Conservation (phyloP, 805 yeast genomes). For the Hanseniaspora guilliermondii region DNA sequence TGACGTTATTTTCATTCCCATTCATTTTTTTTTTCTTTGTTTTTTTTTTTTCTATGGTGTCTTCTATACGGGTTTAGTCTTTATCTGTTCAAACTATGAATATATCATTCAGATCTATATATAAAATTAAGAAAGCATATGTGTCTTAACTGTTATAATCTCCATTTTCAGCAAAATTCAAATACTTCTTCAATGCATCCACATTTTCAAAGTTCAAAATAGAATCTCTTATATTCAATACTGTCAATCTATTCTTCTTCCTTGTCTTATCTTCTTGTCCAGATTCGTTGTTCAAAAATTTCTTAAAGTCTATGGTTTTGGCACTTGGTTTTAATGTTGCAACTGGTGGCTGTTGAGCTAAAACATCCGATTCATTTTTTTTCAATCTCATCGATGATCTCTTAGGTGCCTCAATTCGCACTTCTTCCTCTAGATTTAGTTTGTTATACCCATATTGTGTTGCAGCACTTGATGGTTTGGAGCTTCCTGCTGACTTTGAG, state of each 20-base stretch:
- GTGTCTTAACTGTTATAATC: too few species aligned
- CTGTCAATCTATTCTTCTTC: conserved; percentile 3
- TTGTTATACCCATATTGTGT: conserved; percentile 2
- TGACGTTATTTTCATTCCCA: too few species aligned
- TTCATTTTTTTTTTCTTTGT: too few species aligned
- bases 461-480: conserved; percentile 3
- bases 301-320: conserved; percentile 12
- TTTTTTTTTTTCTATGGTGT: too few species aligned
- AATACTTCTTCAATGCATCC: conserved; percentile 22
- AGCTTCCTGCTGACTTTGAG: background rate
- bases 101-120: too few species aligned
- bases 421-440: background rate
- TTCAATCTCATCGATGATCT: conserved; percentile 10
- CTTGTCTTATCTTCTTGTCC: background rate
- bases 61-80: too few species aligned
- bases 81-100: too few species aligned
- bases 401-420: background rate
- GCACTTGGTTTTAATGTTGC: conserved; percentile 2
- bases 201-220: conserved; percentile 16
- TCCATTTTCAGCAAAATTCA: conserved; percentile 20
- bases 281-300: background rate
- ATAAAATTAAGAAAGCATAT: too few species aligned
- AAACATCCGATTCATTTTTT: background rate
- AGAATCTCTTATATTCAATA: conserved; percentile 11
- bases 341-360: background rate